Evolutionary conservation across 805 yeast genomes (phyloP), one percentile per base, ranked within the genome.

Genomic region (Candida pseudofarinosa): DNA sequence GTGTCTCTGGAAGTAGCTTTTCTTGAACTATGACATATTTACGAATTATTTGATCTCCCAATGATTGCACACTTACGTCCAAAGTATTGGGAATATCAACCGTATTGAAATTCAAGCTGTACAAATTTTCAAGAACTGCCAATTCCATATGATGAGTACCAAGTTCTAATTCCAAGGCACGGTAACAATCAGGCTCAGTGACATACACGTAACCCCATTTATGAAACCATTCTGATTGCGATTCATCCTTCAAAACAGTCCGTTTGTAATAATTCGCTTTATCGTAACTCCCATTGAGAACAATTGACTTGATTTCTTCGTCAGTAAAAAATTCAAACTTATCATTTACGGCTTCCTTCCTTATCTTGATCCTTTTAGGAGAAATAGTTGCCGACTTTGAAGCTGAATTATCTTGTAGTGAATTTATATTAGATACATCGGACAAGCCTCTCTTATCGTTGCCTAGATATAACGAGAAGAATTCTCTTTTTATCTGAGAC

Each of bases 171-270:
- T 49, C 37, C 20, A 51, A n/a, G 3, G 55, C 49, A 34, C 43
- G 35, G 26, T 44, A 39, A 35, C 50, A 44, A 20, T 42, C 46
- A 10, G 40, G 40, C 23, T 44, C 47, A 3, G 52, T 45, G 30
- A 41, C 45, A 38, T 51, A 51, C 1, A 46, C 50, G 33, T 38
- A 46, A 1, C 55, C 55, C 49, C 50, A 51, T 41, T 26, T 32
- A 34, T 45, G 47, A 30, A 37, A 51, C 55, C 55, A 51, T 8
- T 49, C 49, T 3, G 14, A 31, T 15, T 26, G 38, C 3, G 44
- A 37, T 4, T 26, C 14, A 23, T 34, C 43, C 33, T 44, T 35
- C n/a, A 16, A 12, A 12, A 20, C 28, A 4, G 3, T 20, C 12
- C 36, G 23, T 16, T 33, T 13, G 15, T 20, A 14, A 35, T 39